These are phyloP conservation scores for Blastocystis sp. DNA, from an alignment of 352 stramenopile genomes.

Conservation along the genomic window DNA sequence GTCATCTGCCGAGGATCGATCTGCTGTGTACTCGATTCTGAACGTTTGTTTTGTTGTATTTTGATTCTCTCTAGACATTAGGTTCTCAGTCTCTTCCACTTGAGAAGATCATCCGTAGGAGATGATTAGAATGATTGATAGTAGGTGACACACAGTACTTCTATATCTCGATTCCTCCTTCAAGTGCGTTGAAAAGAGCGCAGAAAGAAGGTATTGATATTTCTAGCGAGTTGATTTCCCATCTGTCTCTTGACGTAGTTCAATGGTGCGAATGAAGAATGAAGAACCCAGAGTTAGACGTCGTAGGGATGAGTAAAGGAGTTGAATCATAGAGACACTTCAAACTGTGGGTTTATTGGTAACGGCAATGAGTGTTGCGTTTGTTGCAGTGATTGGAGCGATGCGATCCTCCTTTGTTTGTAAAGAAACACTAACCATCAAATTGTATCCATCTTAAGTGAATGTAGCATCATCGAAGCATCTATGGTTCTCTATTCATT, in stretches of 20 bases:
- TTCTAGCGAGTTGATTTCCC: background rate
- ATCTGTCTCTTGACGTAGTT: background rate
- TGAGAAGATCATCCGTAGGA: slow-evolving; percentile 23
- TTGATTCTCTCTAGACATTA: background rate
- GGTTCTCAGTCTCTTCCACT: background rate
- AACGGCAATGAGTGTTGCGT: background rate
- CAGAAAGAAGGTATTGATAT: background rate
- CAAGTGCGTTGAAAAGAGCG: background rate
- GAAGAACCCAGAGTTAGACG: background rate
- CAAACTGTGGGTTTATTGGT: background rate
- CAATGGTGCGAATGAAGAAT: background rate
- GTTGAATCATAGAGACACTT: background rate
- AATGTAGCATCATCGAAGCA: background rate
- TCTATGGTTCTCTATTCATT: slow-evolving; percentile 41
- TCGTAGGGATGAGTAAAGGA: background rate
- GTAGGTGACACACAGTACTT: slow-evolving; percentile 37
- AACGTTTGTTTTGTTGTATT: background rate
- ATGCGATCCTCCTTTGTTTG: background rate
- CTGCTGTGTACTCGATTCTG: slow-evolving; percentile 1
- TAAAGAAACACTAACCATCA: background rate
- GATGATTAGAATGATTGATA: background rate
- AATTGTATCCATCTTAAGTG: background rate
- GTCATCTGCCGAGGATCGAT: background rate
- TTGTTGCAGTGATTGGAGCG: background rate
- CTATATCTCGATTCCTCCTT: slow-evolving; percentile 4